Evolutionary conservation across 2,329 filamentous ascomycete genomes (phyloP), one percentile per base, ranked within the genome.

Genomic region (Calonectria henricotiae): DNA sequence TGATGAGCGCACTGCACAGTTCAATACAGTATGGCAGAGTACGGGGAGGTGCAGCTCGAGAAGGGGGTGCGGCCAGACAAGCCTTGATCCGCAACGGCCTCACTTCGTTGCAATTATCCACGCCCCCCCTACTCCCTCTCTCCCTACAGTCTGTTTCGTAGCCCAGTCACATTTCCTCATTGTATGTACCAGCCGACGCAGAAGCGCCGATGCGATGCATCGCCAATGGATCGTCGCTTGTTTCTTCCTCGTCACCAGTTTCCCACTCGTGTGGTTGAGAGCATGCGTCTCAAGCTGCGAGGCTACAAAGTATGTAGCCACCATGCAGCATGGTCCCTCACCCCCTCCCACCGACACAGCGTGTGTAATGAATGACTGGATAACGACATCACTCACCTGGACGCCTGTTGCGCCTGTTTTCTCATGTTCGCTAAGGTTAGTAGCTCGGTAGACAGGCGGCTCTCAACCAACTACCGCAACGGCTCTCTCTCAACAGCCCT

Each of bases 401-500:
- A 30, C 55, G 55, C 55, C 30, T 46, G 43, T 11, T 46, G 43
- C 43, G 43, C 12, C 43, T 46, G 43, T 46, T 46, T 46, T 46
- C 43, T 5, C 43, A 23, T 41, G 27, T 43, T 58, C 60, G 23
- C 67, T 65, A 62, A 37, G 44, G 54, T 62, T 69, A 69, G 55
- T 54, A 55, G 30, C 54, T 69, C 62, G 54, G 62, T 39, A 69
- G 54, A 51, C 43, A 25, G 64, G 47, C 37, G 39, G 25, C 37
- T 63, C 30, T 58, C 61, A 51, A 39, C 43, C 54, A 65, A 69
- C 67, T 69, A 65, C 67, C 67, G 67, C 55, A 49, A 54, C 39
- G 54, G 35, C 51, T 20, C 51, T 20, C 20, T 7, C 60, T n/a
- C 4, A n/a, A 8, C 30, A 51, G 9, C 30, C 30, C 35, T 30